phyloP scores from a whole-genome alignment of 73 alveolate species.

The Blepharisma japonicum region DNA sequence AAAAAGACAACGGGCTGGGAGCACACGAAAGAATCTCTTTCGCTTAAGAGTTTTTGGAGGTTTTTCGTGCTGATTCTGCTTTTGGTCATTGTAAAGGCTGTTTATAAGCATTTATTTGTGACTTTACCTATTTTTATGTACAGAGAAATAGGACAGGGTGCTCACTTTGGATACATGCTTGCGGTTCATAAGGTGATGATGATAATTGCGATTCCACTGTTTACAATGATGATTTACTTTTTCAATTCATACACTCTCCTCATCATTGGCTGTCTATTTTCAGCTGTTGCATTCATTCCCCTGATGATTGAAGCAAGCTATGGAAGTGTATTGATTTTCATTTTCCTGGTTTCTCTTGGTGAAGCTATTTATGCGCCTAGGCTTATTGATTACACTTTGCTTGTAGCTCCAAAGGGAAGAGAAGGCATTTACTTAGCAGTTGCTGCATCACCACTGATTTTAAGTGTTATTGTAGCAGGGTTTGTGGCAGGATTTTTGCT shows the following conservation, averaged over 20 bases:
- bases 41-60: not conserved
- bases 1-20: not conserved
- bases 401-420: not conserved
- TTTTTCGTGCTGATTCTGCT: not conserved
- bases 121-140: conserved; percentile 29
- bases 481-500: not conserved
- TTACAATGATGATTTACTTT: not conserved
- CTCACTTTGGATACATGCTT: conserved; percentile 18
- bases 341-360: not conserved
- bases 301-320: not conserved
- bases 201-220: not conserved
- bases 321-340: not conserved
- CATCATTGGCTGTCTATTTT: not conserved
- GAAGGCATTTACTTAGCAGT: not conserved
- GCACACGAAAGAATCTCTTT: not conserved
- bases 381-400: not conserved
- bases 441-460: not conserved
- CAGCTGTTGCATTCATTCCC: not conserved
- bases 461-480: not conserved
- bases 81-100: not conserved
- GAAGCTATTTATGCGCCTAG: conserved; percentile 19
- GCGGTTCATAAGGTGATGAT: conserved; percentile 4
- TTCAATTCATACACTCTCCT: not conserved
- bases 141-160: conserved; percentile 28
- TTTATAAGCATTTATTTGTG: not conserved